phyloP scores from a whole-genome alignment of 768 basidiomycete genomes.

The Glaciozyma antarctica region DNA sequence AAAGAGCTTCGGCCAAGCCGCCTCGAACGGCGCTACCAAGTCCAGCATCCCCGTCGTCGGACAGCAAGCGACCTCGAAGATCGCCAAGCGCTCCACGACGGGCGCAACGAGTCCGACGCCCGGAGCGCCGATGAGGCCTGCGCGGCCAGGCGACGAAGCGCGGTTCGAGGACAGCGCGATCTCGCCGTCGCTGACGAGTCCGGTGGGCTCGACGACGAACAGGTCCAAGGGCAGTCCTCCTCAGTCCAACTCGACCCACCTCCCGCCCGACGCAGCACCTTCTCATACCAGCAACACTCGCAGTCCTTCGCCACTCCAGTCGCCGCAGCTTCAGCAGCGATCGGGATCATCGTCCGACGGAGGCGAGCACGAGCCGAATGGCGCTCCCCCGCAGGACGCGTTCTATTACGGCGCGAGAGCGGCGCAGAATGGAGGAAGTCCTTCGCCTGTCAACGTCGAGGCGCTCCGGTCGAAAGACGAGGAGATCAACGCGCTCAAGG shows the following conservation, averaged over 20 bases:
- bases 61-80: slow-evolving; percentile 6
- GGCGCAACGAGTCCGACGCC: slow-evolving; percentile 2
- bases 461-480: slow-evolving; percentile 11
- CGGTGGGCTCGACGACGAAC: not conserved
- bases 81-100: slow-evolving; percentile 39
- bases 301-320: not conserved
- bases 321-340: not conserved
- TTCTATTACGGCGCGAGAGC: slow-evolving; percentile 6
- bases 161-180: slow-evolving; percentile 12
- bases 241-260: not conserved
- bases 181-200: slow-evolving; percentile 4
- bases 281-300: not conserved
- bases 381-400: not conserved
- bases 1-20: slow-evolving; percentile 10
- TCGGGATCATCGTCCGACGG: not conserved
- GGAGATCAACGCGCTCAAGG: slow-evolving; percentile 66
- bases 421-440: not conserved
- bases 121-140: slow-evolving; percentile 5
- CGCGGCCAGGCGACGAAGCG: slow-evolving; percentile 4
- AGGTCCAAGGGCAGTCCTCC: not conserved
- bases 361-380: not conserved
- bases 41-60: not conserved
- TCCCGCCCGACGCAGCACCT: not conserved
- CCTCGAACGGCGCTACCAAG: not conserved
- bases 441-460: not conserved